phyloP scores from a whole-genome alignment of 768 basidiomycete species.

The Royoungia palumana region DNA sequence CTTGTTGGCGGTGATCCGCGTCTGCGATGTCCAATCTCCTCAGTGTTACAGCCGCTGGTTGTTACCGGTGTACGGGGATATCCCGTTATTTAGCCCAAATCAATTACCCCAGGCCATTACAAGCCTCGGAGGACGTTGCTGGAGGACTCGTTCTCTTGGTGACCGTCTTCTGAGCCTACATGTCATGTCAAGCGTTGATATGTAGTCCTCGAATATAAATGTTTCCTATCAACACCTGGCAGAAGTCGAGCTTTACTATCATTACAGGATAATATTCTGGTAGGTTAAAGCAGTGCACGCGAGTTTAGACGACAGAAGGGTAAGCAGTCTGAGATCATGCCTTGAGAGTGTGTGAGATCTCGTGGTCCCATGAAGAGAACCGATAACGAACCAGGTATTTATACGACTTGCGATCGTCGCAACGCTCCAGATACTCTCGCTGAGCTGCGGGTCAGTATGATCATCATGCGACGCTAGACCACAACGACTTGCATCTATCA shows the following conservation, averaged over 20 bases:
- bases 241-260: not conserved
- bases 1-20: conserved; percentile 1
- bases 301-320: not conserved
- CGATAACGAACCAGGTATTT: conserved; percentile 57
- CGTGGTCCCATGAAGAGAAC: not conserved
- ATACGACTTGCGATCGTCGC: conserved; percentile 84
- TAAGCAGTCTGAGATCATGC: conserved; percentile 21
- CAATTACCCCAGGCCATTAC: conserved; percentile 36
- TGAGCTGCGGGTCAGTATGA: conserved; percentile 28
- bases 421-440: conserved; percentile 93
- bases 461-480: not conserved
- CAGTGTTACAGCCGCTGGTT: conserved; percentile 6
- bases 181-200: conserved; percentile 33
- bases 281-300: not conserved
- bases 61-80: conserved; percentile 23
- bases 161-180: conserved; percentile 28
- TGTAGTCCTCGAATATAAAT: conserved; percentile 22
- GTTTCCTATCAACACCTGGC: not conserved
- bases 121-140: conserved; percentile 25
- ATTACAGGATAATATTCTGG: conserved; percentile 1
- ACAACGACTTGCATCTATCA: conserved; percentile 75
- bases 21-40: conserved; percentile 5
- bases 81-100: conserved; percentile 31
- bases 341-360: conserved; percentile 14
- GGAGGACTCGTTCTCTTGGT: not conserved